Base-by-base conservation (phyloP, 225 moss, liverwort and hornwort genomes). In the Pleurozium schreberi region DNA sequence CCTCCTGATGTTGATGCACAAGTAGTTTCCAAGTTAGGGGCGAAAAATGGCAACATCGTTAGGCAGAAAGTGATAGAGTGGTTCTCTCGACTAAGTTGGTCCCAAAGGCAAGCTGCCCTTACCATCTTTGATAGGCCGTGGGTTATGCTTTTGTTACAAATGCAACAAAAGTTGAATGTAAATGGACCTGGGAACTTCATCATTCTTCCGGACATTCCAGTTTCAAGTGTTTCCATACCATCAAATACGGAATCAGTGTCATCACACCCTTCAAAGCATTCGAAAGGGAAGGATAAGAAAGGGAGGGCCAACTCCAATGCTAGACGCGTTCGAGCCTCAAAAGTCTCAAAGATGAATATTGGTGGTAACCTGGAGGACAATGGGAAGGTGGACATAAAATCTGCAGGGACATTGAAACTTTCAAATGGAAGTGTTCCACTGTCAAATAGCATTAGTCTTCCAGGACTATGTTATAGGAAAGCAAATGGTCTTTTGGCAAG, bases 141-240 rank as follows among this genome's bases (percentile, higher is more conserved):
- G 97, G 93, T 97, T 57, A 91, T 88, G 88, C 92, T 97, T 88
- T 89, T 97, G n/a, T n/a, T n/a, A n/a, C n/a, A n/a, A n/a, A n/a
- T n/a, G 97, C 96, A 97, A 86, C 92, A 94, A 91, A 91, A 96
- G 88, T 87, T 97, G 88, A 89, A 84, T 69, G 90, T 86, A 45
- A 93, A 95, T 84, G 97, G 96, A 62, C 89, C 90, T 62, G 94
- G 97, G 45, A 93, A 92, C 60, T 97, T 97, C 88, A 93, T 97
- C 90, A 89, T 97, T 64, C 95, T 97, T 82, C 97, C 97, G 30
- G 97, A 97, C 89, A 90, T 97, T 83, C 94, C 95, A 78, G 87
- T 89, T 89, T 73, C 91, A 64, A 92, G 87, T 80, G 71, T 81
- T 73, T 74, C 87, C 67, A 80, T 63, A 67, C 84, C 67, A 60